Evolutionary conservation across 768 basidiomycete species (phyloP), one percentile per base, ranked within the genome.

Genomic region (Tricholoma hemisulphureum): DNA sequence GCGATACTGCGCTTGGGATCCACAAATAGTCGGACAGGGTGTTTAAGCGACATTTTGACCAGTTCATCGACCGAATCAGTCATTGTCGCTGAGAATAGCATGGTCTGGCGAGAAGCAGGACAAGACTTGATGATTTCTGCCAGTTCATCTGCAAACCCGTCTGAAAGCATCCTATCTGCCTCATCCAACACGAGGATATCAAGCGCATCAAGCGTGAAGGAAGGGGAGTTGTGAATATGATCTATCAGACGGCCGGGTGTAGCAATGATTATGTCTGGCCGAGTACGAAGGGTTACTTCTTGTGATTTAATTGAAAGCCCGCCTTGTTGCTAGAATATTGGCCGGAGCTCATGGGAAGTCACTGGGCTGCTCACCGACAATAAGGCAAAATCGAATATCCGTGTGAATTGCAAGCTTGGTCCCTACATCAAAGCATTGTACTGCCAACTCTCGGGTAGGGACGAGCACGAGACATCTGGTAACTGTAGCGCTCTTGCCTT

Each of bases 61-160:
- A 99, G 83, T 67, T 95, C 89, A 65, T 97, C 93, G 8, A 98
- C 90, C 1, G 91, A 89, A 71, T 99, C 97, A 4, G 95, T 98
- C 91, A 98, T 98, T 1, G 97, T 99, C 2, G 97, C 97, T 1
- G 95, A 97, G 74, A 99, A 99, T 34, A 99, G 80, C 94, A 99
- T 96, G 3, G 97, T 98, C 70, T 98, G 97, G 34, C 97, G 84
- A 23, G 89, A 89, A 20, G 73, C 73, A 2, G 95, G 95, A 69
- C 95, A 97, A 16, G 91, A 83, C 65, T 87, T 88, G 74, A 98
- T 87, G 65, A 99, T 97, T 73, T 99, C 97, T 16, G 84, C 77
- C 31, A 99, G 79, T 71, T 98, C 97, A 70, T 95, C 97, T 6
- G 89, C 86, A 75, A 98, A 99, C 24, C 95, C 97, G 71, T 95